Conservation (phyloP, 768 basidiomycete genomes). For the Termitomyces sp. region DNA sequence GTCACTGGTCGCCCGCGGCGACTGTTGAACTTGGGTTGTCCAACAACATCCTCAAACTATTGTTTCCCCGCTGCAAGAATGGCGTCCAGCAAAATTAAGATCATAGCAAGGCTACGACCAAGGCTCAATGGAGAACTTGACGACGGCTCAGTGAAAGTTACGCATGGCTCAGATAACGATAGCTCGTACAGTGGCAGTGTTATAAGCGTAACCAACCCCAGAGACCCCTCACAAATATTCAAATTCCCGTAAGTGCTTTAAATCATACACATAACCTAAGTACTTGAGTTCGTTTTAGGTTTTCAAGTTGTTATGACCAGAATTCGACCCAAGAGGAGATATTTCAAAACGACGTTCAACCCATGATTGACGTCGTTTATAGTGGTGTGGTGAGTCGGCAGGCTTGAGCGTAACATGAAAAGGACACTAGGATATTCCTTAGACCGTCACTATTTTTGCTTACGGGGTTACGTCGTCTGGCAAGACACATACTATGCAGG, state of each 20-base stretch:
- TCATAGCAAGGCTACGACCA: slow-evolving; percentile 68
- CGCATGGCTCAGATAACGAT: slow-evolving; percentile 29
- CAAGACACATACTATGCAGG: slow-evolving; percentile 94
- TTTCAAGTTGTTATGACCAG: slow-evolving; percentile 73
- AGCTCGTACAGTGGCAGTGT: slow-evolving; percentile 30
- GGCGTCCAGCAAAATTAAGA: slow-evolving; percentile 53
- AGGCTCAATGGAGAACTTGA: slow-evolving; percentile 54
- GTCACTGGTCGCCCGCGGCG: neutral
- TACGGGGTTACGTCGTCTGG: slow-evolving; percentile 91
- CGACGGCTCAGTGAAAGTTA: slow-evolving; percentile 54
- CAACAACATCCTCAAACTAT: neutral
- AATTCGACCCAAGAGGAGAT: slow-evolving; percentile 70
- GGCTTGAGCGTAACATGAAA: neutral
- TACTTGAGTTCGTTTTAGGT: slow-evolving; percentile 42
- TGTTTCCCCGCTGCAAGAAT: slow-evolving; percentile 13
- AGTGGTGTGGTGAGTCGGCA: slow-evolving; percentile 57
- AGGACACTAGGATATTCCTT: neutral
- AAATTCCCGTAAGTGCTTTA: slow-evolving; percentile 60
- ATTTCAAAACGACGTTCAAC: slow-evolving; percentile 68
- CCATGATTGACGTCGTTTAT: slow-evolving; percentile 73
- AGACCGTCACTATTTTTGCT: slow-evolving; percentile 86
- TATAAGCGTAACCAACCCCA: slow-evolving; percentile 65
- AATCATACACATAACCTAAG: too few species aligned
- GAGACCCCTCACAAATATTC: slow-evolving; percentile 64
- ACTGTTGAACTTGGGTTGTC: neutral